A percentile compares a stretch with the other conserved stretches of the same genome.
These are phyloP conservation scores for Lentinula raphanica DNA, from an alignment of 768 basidiomycete species.

Conservation along the genomic window DNA sequence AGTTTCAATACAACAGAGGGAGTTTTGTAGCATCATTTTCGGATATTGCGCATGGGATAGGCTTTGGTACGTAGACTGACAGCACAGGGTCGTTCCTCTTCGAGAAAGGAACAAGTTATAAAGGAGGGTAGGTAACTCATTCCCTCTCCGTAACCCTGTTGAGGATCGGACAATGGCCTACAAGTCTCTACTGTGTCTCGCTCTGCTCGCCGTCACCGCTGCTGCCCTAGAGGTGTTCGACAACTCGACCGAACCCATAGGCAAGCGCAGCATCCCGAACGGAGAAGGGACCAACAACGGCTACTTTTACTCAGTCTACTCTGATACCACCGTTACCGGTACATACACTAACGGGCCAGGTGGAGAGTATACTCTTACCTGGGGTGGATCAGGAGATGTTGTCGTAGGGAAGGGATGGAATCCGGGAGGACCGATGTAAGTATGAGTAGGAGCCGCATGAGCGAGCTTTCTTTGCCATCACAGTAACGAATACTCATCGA, in stretches of 20 bases:
- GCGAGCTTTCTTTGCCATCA: background rate
- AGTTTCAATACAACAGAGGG: background rate
- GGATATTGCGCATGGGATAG: background rate
- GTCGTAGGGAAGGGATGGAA: constrained; percentile 28
- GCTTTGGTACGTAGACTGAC: background rate
- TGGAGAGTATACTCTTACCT: constrained; percentile 28
- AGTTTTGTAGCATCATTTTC: constrained; percentile 2
- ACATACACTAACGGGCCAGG: constrained; percentile 26
- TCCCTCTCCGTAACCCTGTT: background rate
- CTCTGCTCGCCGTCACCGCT: constrained; percentile 13
- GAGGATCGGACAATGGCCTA: background rate
- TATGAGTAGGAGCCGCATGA: background rate
- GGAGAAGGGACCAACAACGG: constrained; percentile 6
- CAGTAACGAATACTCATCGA: background rate
- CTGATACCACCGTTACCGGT: constrained; percentile 23
- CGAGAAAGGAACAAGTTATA: background rate
- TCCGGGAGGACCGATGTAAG: background rate
- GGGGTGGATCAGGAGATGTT: constrained; percentile 29
- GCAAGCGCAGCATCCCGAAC: constrained; percentile 1
- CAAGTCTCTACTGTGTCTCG: constrained; percentile 11
- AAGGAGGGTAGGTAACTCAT: background rate
- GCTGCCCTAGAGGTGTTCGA: background rate
- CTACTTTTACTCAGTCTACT: constrained; percentile 36
- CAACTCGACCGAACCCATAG: background rate
- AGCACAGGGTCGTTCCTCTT: background rate